Percentiles rank a stretch among this genome's conserved stretches.
Evolutionary conservation across 345 rosid species (phyloP).

Genomic region (Bruguiera sexangula): DNA sequence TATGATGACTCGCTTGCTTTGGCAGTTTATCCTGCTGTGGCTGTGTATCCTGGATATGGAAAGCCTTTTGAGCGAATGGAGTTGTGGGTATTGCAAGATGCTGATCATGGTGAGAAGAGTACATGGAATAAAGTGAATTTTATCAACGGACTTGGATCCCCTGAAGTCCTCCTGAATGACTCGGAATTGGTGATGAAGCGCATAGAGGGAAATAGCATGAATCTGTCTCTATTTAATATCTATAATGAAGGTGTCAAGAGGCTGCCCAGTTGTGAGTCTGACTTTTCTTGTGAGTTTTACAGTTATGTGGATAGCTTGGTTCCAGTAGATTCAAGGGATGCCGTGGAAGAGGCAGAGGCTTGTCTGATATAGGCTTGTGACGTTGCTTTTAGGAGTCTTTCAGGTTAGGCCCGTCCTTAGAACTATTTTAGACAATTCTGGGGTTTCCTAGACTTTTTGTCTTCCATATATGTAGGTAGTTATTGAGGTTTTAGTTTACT

Average conservation of each 20-base stretch:
- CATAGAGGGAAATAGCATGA: neutral
- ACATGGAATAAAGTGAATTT: conserved; percentile 10
- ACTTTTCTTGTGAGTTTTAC: conserved; percentile 17
- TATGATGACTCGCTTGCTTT: conserved; percentile 27
- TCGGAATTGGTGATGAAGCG: conserved; percentile 22
- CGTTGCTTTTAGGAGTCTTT: too few relatives aligned
- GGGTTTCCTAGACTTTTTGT: too few relatives aligned
- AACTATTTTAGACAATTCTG: too few relatives aligned
- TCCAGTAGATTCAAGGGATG: conserved; percentile 15
- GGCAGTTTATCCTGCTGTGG: conserved; percentile 14
- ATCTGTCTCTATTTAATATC: conserved; percentile 12
- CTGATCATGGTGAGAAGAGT: neutral
- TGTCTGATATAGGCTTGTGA: too few relatives aligned
- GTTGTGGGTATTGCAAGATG: conserved; percentile 19
- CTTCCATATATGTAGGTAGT: neutral
- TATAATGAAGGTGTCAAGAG: neutral
- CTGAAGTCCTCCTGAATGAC: conserved; percentile 25
- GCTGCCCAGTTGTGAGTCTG: conserved; percentile 9
- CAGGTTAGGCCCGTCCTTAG: too few relatives aligned
- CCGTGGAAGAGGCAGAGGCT: too few relatives aligned
- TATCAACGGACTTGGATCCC: conserved; percentile 7
- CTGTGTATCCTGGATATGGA: conserved; percentile 15
- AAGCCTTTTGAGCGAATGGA: conserved; percentile 16
- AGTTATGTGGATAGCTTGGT: conserved; percentile 37
- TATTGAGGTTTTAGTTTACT: neutral